A percentile compares a stretch with the other conserved stretches of the same genome.
Conservation (phyloP, 164 flowering plant species). For the Echeveria elegans region DNA sequence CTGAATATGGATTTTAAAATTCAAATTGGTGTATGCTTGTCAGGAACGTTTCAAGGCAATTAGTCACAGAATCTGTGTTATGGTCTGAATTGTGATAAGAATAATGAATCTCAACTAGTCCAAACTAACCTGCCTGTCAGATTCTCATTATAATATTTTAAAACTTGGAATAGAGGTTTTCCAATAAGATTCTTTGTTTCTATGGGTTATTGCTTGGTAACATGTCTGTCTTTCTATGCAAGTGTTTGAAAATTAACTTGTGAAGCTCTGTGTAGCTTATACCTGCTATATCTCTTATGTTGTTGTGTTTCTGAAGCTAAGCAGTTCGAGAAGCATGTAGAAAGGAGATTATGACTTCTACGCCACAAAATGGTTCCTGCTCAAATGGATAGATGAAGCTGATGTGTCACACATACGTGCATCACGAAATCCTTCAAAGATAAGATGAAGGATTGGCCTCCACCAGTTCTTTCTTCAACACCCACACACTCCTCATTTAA, state of each 20-base stretch:
- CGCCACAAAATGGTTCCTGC: not conserved
- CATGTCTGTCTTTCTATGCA: not conserved
- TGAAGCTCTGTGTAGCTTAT: too few species aligned
- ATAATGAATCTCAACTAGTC: too few species aligned
- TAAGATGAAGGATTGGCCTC: slow-evolving; percentile 9
- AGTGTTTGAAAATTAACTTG: too few species aligned
- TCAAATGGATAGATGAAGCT: not conserved
- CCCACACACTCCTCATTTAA: not conserved
- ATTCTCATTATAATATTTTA: too few species aligned
- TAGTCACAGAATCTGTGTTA: too few species aligned
- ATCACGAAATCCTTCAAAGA: slow-evolving; percentile 7
- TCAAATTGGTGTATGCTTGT: not conserved
- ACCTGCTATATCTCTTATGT: too few species aligned
- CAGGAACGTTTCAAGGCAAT: not conserved
- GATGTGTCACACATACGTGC: slow-evolving; percentile 4
- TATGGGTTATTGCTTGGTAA: too few species aligned
- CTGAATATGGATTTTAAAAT: not conserved
- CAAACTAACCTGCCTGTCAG: too few species aligned
- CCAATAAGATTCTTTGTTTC: too few species aligned
- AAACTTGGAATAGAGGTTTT: too few species aligned
- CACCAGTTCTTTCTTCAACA: not conserved
- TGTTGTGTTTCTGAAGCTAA: not conserved
- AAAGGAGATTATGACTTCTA: not conserved
- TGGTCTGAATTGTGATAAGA: too few species aligned
- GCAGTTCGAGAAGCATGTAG: not conserved